Percentiles rank a stretch among this genome's conserved stretches.
Conservation (phyloP, 257 asterid genomes). For the Leptodermis oblonga region DNA sequence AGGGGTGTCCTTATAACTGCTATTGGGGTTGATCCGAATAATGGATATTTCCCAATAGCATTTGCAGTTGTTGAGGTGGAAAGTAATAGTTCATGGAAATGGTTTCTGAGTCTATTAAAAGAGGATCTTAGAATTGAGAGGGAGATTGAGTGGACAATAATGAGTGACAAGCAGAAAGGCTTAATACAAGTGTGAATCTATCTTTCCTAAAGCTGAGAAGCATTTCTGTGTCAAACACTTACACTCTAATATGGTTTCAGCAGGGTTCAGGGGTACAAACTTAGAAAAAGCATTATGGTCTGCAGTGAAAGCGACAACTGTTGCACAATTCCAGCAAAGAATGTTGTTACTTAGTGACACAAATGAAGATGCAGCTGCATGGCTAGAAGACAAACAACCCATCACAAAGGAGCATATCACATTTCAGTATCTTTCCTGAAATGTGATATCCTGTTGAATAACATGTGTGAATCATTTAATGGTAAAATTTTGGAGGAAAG, state of each 20-base stretch:
- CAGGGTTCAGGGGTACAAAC: background rate
- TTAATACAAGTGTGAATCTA: background rate
- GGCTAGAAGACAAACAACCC: background rate
- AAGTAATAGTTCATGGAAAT: background rate
- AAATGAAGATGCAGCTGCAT: background rate
- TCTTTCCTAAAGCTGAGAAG: background rate
- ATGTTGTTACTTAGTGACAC: background rate
- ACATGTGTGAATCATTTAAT: too few relatives aligned
- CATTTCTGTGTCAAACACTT: background rate
- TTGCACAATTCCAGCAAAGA: background rate
- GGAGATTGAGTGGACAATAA: background rate
- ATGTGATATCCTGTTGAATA: slow-evolving; percentile 3
- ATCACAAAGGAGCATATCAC: background rate
- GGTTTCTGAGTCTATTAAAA: background rate
- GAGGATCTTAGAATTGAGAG: background rate
- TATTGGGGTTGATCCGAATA: background rate
- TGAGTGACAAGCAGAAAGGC: slow-evolving; percentile 9
- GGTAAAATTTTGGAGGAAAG: too few relatives aligned
- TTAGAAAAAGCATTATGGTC: background rate
- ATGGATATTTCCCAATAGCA: background rate
- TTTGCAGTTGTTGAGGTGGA: background rate
- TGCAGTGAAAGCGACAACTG: background rate
- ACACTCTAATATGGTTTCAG: background rate
- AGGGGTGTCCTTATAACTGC: background rate
- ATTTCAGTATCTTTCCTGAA: background rate